Percentiles rank a stretch among this genome's conserved stretches.
These are phyloP conservation scores for Fusarium acutatum DNA, from an alignment of 2,329 filamentous ascomycete species.

Conservation along the genomic window DNA sequence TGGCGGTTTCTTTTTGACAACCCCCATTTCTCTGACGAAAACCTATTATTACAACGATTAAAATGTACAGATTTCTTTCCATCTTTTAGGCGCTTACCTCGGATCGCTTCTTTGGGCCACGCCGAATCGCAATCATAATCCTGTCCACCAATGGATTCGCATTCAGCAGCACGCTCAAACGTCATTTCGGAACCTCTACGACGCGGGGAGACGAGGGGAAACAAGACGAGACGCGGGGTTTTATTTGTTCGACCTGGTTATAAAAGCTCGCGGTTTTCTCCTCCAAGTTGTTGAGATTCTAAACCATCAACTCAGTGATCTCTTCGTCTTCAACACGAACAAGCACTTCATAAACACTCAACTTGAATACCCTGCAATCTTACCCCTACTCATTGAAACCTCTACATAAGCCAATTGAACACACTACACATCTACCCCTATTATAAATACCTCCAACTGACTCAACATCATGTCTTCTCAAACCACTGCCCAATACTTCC, in stretches of 20 bases:
- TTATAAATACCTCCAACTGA: background rate
- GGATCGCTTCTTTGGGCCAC: conserved; percentile 32
- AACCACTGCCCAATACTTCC: conserved; percentile 32
- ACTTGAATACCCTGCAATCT: background rate
- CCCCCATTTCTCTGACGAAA: conserved; percentile 33
- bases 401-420: background rate
- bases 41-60: conserved; percentile 21
- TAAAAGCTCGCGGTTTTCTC: conserved; percentile 21
- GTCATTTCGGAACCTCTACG: conserved; percentile 29
- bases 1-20: conserved; percentile 32
- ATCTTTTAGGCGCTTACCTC: conserved; percentile 27
- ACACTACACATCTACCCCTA: background rate
- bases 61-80: background rate
- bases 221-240: conserved; percentile 22
- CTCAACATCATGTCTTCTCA: conserved; percentile 38
- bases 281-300: conserved; percentile 9
- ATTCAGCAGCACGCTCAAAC: conserved; percentile 28
- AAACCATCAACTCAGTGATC: conserved; percentile 4
- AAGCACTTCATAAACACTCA: conserved; percentile 1
- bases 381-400: background rate
- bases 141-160: conserved; percentile 32
- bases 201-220: conserved; percentile 26
- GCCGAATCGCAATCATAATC: conserved; percentile 25
- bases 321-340: conserved; percentile 18
- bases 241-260: conserved; percentile 1